Base-by-base conservation (phyloP, 108 stramenopile species). In the Stephanodiscus triporus region DNA sequence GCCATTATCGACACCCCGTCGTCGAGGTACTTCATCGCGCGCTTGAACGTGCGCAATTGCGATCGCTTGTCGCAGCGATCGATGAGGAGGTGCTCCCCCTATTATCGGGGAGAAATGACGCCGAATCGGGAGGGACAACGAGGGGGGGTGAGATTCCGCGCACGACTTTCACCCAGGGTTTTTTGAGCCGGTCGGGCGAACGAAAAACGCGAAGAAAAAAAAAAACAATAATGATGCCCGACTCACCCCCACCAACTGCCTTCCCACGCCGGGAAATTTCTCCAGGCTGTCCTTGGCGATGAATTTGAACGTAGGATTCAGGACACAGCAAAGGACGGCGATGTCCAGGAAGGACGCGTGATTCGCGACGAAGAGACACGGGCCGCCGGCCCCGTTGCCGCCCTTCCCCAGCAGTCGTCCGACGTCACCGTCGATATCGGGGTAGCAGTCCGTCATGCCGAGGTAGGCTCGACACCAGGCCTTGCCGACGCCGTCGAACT, bases 291-390 rank as follows among this genome's bases (percentile, higher is more conserved):
- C 92, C 63, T 93, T 93, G 58, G 92, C 87, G 68, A 93, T 91
- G 54, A 93, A 93, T 73, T 93, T 93, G 67, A 93, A 93, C 13
- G 89, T 88, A 2, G 87, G 89, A 68, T 91, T 86, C 36, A 93
- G 51, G 0, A 85, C 86, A 6, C 86, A 87, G 59, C 92, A 93
- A 9, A 93, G 65, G 23, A 91, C 83, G 10, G 92, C 86, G 62
- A 93, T 93, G 56, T 93, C 92, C 63, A 93, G 65, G 87, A 88
- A 93, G 9, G 70, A 76, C 0, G 92, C 87, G 66, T 93, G 92
- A 66, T 93, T 93, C 20, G 92, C 92, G 14, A 93, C 92, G 73
- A 78, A 90, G 48, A 93, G 68, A 62, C 88, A 90, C n/a, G 87
- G 85, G 19, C 76, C 66, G 37, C 17, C 70, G 55, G 17, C 72